Evolutionary conservation across 495 filamentous ascomycete species (phyloP).

Genomic region (Lasiosphaeria ovina): DNA sequence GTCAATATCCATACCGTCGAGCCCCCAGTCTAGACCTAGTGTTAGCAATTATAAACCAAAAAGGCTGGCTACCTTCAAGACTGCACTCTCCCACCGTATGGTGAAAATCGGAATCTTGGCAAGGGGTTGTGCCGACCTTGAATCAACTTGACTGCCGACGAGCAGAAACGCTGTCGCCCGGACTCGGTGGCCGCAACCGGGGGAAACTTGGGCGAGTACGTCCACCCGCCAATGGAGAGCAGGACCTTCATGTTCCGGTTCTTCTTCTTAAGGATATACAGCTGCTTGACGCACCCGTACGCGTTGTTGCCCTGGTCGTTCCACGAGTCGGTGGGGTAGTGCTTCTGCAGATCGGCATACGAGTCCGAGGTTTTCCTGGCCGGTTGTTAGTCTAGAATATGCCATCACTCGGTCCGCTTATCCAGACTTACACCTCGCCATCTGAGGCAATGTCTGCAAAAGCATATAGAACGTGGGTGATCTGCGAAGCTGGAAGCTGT

Average conservation of each 20-base stretch:
- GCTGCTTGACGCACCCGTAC: constrained; percentile 82
- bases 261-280: constrained; percentile 77
- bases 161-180: constrained; percentile 59
- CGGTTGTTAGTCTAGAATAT: constrained; percentile 1
- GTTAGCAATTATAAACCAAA: background rate
- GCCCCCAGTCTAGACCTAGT: constrained; percentile 48
- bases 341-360: constrained; percentile 67
- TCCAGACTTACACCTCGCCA: constrained; percentile 68
- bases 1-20: constrained; percentile 61
- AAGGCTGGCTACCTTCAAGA: too few species aligned
- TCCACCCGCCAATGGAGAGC: constrained; percentile 88
- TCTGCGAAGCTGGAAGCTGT: constrained; percentile 69
- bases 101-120: background rate
- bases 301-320: constrained; percentile 63
- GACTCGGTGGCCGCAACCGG: constrained; percentile 58
- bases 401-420: background rate
- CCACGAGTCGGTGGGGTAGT: constrained; percentile 71
- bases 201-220: constrained; percentile 78
- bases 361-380: constrained; percentile 49
- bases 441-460: constrained; percentile 81
- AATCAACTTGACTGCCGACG: constrained; percentile 64
- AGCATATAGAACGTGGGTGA: constrained; percentile 84
- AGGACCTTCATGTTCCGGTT: constrained; percentile 79
- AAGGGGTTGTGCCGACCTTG: constrained; percentile 23
- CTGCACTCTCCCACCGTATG: too few species aligned